phyloP scores from a whole-genome alignment of 164 flowering plant species.

The Chimonanthus praecox region DNA sequence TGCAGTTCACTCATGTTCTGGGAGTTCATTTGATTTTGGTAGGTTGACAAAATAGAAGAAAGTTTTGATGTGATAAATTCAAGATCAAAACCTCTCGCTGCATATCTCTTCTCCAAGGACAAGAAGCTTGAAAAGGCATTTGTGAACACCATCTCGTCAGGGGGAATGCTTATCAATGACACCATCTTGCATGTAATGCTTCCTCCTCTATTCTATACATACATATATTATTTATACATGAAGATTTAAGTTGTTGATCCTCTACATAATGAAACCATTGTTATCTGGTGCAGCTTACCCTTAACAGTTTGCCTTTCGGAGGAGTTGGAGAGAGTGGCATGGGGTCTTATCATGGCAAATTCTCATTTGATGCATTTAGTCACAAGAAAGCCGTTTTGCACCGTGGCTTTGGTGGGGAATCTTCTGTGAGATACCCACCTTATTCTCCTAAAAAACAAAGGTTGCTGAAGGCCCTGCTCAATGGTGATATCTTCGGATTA shows the following conservation, averaged over 20 bases:
- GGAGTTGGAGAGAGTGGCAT: conserved; percentile 93
- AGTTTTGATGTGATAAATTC: conserved; percentile 56
- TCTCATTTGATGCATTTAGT: conserved; percentile 79
- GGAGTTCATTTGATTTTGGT: not conserved
- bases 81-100: conserved; percentile 83
- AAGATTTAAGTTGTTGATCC: not conserved
- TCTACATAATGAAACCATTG: not conserved
- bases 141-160: conserved; percentile 59
- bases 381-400: conserved; percentile 80
- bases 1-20: not conserved
- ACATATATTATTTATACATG: not conserved
- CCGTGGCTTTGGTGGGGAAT: conserved; percentile 61
- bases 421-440: conserved; percentile 75
- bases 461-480: conserved; percentile 52
- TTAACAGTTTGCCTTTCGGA: conserved; percentile 68
- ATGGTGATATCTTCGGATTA: conserved; percentile 39
- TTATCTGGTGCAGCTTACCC: conserved; percentile 44
- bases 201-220: not conserved
- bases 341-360: conserved; percentile 85
- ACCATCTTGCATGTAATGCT: conserved; percentile 56
- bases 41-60: conserved; percentile 82
- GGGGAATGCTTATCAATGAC: conserved; percentile 78
- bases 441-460: conserved; percentile 51
- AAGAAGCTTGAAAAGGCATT: conserved; percentile 67
- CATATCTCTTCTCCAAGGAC: conserved; percentile 73